Evolutionary conservation across 2,329 filamentous ascomycete species (phyloP).

Genomic region (Trichoderma simmonsii): DNA sequence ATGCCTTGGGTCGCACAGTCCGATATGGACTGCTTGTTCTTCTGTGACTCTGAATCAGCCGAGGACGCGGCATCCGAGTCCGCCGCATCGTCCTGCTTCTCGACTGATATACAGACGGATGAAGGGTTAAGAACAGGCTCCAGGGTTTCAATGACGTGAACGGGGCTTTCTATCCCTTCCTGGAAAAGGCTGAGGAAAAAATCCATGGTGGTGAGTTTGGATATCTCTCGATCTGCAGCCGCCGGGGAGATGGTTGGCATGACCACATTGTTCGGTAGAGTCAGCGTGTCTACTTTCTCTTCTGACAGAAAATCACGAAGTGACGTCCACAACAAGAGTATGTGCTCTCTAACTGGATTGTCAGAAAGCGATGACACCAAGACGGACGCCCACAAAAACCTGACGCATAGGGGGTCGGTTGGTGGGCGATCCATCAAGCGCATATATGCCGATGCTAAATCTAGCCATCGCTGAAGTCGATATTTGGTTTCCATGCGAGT

Average conservation of each 20-base stretch:
- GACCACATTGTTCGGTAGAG: conserved; percentile 77
- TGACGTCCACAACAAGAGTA: conserved; percentile 57
- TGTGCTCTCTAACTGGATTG: conserved; percentile 53
- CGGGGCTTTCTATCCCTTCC: conserved; percentile 74
- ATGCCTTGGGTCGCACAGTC: conserved; percentile 57
- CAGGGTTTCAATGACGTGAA: conserved; percentile 82
- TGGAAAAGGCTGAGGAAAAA: conserved; percentile 92
- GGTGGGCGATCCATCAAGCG: conserved; percentile 33
- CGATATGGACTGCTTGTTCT: conserved; percentile 40
- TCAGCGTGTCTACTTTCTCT: conserved; percentile 45
- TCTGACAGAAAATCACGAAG: conserved; percentile 50
- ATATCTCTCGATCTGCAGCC: conserved; percentile 88
- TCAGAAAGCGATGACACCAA: conserved; percentile 51
- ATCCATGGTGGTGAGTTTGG: conserved; percentile 90
- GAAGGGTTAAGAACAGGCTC: conserved; percentile 85
- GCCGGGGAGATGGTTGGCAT: conserved; percentile 82
- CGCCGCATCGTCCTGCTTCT: conserved; percentile 15
- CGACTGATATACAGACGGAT: conserved; percentile 44
- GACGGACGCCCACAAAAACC: conserved; percentile 57
- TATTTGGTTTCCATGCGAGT: conserved; percentile 49
- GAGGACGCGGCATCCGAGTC: conserved; percentile 21
- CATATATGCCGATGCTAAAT: conserved; percentile 47
- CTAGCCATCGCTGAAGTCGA: conserved; percentile 51
- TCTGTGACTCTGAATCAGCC: not conserved
- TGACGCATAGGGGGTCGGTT: conserved; percentile 43